phyloP scores from a whole-genome alignment of 148 eudicot species.

The Suaeda aralocaspica region DNA sequence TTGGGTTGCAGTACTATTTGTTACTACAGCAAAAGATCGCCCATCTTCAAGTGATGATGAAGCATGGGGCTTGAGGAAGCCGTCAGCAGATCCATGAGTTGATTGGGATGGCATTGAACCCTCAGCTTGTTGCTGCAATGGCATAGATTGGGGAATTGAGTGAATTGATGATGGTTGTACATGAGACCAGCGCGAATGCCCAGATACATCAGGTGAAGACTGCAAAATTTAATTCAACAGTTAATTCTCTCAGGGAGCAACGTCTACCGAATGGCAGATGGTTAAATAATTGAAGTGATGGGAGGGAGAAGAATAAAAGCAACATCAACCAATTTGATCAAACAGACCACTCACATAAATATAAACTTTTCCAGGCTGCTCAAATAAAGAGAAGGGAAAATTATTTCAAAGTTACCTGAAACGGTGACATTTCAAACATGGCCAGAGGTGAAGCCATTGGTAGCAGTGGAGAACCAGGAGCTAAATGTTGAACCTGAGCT shows the following conservation, averaged over 20 bases:
- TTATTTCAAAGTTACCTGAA: slow-evolving; percentile 52
- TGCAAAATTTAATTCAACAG: slow-evolving; percentile 29
- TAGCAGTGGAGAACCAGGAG: slow-evolving; percentile 73
- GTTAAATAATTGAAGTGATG: not conserved
- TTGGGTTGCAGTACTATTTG: slow-evolving; percentile 35
- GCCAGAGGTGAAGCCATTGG: slow-evolving; percentile 78
- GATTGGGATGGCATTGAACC: slow-evolving; percentile 46
- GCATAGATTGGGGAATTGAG: slow-evolving; percentile 49
- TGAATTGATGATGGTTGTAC: slow-evolving; percentile 55
- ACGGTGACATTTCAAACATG: slow-evolving; percentile 83
- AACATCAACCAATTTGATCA: not conserved
- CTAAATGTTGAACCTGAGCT: slow-evolving; percentile 58
- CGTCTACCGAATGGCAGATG: not conserved
- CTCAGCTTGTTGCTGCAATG: slow-evolving; percentile 55
- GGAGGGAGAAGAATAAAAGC: too few species aligned
- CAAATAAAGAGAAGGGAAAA: not conserved
- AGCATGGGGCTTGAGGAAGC: slow-evolving; percentile 45
- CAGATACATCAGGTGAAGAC: slow-evolving; percentile 65
- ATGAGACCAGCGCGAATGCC: slow-evolving; percentile 77
- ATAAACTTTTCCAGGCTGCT: not conserved
- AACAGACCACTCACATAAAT: not conserved
- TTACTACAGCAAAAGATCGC: slow-evolving; percentile 29
- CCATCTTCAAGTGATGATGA: slow-evolving; percentile 38
- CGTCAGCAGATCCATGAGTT: slow-evolving; percentile 38
- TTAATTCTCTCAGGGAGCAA: not conserved